A percentile compares a stretch with the other conserved stretches of the same genome.
Conservation (phyloP, 2,329 filamentous ascomycete genomes). For the Zymoseptoria pseudotritici region DNA sequence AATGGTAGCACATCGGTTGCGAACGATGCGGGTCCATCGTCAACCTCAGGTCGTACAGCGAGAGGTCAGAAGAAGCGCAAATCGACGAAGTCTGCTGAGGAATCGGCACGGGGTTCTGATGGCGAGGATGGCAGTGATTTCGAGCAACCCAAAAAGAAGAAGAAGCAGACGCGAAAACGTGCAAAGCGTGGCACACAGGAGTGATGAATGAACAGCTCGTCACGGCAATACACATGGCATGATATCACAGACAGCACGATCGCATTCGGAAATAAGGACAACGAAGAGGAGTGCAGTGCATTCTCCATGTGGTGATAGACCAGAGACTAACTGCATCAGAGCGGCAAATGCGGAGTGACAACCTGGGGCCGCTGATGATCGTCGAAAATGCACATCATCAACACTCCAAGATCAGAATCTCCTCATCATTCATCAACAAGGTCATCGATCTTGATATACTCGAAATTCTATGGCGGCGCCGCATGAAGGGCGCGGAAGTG, state of each 20-base stretch:
- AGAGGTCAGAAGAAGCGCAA: constrained; percentile 10
- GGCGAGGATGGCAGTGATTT: constrained; percentile 3
- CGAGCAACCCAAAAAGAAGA: neutral
- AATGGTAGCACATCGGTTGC: neutral
- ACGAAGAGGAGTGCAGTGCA: neutral
- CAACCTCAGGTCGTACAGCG: neutral
- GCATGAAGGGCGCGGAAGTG: too few species aligned
- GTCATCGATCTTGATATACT: neutral
- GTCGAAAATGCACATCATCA: neutral
- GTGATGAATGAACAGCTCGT: neutral
- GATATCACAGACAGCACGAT: neutral
- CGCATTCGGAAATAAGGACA: neutral
- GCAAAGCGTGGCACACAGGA: neutral
- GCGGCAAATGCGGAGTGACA: neutral
- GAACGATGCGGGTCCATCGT: neutral
- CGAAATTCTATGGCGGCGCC: too few species aligned
- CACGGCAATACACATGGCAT: neutral
- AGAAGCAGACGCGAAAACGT: constrained; percentile 1
- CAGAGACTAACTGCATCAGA: neutral
- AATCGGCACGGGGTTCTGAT: neutral
- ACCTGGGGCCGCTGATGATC: neutral
- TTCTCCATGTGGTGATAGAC: neutral
- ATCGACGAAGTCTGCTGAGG: constrained; percentile 8
- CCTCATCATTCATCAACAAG: neutral
- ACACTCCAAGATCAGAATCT: neutral